Percentiles rank a stretch among this genome's conserved stretches.
phyloP scores from a whole-genome alignment of 495 filamentous ascomycete genomes.

The Jackrogersella minutella region DNA sequence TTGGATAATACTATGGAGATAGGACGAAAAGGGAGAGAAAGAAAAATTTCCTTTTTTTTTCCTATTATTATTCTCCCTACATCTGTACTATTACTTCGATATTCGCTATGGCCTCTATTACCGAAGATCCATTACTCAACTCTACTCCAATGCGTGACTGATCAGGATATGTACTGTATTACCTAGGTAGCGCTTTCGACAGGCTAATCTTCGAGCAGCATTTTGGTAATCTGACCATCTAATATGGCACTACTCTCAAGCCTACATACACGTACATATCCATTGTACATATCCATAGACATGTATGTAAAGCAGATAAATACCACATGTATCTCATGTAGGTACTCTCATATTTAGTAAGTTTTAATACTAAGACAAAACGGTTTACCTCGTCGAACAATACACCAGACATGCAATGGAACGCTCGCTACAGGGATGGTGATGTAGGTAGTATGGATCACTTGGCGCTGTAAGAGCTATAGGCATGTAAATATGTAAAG shows the following conservation, averaged over 20 bases:
- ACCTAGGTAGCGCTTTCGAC: conserved; percentile 22
- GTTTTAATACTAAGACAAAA: conserved; percentile 26
- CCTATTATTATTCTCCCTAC: conserved; percentile 7
- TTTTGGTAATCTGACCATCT: conserved; percentile 13
- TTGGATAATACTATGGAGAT: conserved; percentile 9
- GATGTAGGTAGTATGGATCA: conserved; percentile 41
- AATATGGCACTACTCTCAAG: conserved; percentile 1
- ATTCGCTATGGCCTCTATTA: conserved; percentile 13
- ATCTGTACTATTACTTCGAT: neutral
- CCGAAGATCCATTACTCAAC: conserved; percentile 18
- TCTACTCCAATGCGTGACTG: conserved; percentile 1
- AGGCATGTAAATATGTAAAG: conserved; percentile 16
- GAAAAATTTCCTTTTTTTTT: conserved; percentile 4
- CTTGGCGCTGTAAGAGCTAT: conserved; percentile 30
- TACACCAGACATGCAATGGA: conserved; percentile 34
- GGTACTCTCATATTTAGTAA: conserved; percentile 30
- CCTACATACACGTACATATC: conserved; percentile 1
- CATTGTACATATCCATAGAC: neutral
- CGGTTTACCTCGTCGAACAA: conserved; percentile 25
- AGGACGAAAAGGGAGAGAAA: neutral
- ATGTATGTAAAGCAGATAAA: conserved; percentile 5
- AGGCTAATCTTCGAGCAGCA: conserved; percentile 26
- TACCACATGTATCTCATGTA: neutral
- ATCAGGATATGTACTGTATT: conserved; percentile 3
- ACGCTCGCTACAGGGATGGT: conserved; percentile 29